Evolutionary conservation across 768 basidiomycete species (phyloP).

Genomic region (Amanita inopinata): DNA sequence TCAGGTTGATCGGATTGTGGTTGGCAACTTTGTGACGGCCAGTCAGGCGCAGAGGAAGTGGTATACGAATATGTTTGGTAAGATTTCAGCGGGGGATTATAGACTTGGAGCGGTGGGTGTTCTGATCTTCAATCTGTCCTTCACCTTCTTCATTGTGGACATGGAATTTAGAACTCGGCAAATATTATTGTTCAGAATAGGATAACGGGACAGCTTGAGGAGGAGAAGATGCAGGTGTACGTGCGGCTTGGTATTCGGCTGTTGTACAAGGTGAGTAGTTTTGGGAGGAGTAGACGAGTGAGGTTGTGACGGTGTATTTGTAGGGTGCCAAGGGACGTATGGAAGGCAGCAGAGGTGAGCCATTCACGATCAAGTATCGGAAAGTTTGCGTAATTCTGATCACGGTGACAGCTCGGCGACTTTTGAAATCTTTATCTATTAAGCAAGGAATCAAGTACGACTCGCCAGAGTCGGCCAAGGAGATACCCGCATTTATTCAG

Average conservation of each 20-base stretch:
- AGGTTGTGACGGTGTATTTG: not conserved
- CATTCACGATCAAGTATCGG: slow-evolving; percentile 17
- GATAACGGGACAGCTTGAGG: slow-evolving; percentile 81
- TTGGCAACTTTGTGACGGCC: slow-evolving; percentile 90
- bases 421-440: slow-evolving; percentile 83
- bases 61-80: slow-evolving; percentile 84
- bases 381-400: too few relatives aligned
- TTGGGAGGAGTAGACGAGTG: not conserved
- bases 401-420: slow-evolving; percentile 59
- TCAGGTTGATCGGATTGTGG: slow-evolving; percentile 80
- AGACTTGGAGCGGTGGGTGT: slow-evolving; percentile 67
- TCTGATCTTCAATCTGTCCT: slow-evolving; percentile 2
- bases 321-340: slow-evolving; percentile 79
- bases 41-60: slow-evolving; percentile 96
- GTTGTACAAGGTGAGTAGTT: slow-evolving; percentile 60
- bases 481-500: slow-evolving; percentile 81
- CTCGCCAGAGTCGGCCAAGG: slow-evolving; percentile 69
- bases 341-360: slow-evolving; percentile 87
- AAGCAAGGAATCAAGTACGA: slow-evolving; percentile 96
- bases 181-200: slow-evolving; percentile 98
- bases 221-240: slow-evolving; percentile 97
- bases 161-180: slow-evolving; percentile 75
- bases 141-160: not conserved
- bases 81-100: slow-evolving; percentile 83
- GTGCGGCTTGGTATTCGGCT: slow-evolving; percentile 88